phyloP scores from a whole-genome alignment of 2,329 filamentous ascomycete genomes.

The Cercospora beticola region DNA sequence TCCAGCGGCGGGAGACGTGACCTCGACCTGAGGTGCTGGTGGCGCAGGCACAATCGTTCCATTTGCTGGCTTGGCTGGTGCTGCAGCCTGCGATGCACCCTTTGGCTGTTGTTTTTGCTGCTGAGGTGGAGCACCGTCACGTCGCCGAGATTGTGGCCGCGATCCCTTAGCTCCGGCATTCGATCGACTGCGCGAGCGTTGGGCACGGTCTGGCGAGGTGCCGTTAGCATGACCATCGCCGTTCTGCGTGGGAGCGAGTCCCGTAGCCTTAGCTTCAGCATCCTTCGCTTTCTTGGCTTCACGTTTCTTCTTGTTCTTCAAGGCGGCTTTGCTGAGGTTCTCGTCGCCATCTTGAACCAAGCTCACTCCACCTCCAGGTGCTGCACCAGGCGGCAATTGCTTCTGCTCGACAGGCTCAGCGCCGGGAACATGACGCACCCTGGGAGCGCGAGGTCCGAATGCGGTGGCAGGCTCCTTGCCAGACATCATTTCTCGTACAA shows the following conservation, averaged over 20 bases:
- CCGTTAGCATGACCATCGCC: slow-evolving; percentile 40
- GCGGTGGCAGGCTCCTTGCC: slow-evolving; percentile 59
- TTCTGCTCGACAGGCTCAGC: slow-evolving; percentile 66
- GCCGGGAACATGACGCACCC: slow-evolving; percentile 79
- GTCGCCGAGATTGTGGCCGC: slow-evolving; percentile 29
- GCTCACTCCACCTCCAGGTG: slow-evolving; percentile 64
- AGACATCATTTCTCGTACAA: slow-evolving; percentile 74
- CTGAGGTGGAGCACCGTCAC: slow-evolving; percentile 25
- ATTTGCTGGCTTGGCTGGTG: slow-evolving; percentile 17
- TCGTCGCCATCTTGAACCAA: slow-evolving; percentile 68
- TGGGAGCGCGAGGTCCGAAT: slow-evolving; percentile 64
- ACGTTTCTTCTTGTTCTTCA: slow-evolving; percentile 99
- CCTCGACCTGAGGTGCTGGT: slow-evolving; percentile 50
- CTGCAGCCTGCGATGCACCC: slow-evolving; percentile 36
- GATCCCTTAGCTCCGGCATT: slow-evolving; percentile 31
- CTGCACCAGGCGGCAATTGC: slow-evolving; percentile 63
- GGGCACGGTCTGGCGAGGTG: slow-evolving; percentile 27
- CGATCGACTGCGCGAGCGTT: slow-evolving; percentile 37
- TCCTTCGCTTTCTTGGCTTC: slow-evolving; percentile 90
- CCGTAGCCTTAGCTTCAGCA: slow-evolving; percentile 60
- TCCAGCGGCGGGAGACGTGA: slow-evolving; percentile 58
- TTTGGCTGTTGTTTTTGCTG: slow-evolving; percentile 32
- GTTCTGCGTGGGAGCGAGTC: slow-evolving; percentile 50
- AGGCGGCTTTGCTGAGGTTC: slow-evolving; percentile 74
- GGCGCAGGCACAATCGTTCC: slow-evolving; percentile 17